Percentiles rank a stretch among this genome's conserved stretches.
These are phyloP conservation scores for Cercophora newfieldiana DNA, from an alignment of 495 filamentous ascomycete genomes.

Conservation along the genomic window DNA sequence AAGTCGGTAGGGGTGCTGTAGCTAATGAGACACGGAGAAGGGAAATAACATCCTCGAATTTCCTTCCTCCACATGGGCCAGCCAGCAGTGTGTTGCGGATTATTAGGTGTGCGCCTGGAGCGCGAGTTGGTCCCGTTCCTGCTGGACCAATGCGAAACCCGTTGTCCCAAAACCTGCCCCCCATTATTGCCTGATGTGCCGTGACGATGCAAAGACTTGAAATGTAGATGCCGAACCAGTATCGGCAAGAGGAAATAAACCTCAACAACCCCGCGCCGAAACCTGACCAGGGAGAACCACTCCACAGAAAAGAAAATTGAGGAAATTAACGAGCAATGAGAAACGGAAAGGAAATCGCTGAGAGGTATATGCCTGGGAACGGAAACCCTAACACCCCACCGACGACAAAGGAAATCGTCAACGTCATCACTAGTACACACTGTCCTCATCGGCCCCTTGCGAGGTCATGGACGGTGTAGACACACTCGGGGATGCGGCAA, in stretches of 20 bases:
- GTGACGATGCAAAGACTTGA: conserved; percentile 43
- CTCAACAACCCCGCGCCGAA: conserved; percentile 32
- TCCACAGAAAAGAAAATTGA: conserved; percentile 29
- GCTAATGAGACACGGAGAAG: conserved; percentile 52
- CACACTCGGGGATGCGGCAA: conserved; percentile 56
- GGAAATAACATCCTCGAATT: conserved; percentile 6
- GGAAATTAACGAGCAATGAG: conserved; percentile 33
- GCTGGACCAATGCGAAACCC: conserved; percentile 45
- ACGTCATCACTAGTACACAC: conserved; percentile 56
- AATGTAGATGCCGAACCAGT: conserved; percentile 30
- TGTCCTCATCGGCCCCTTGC: conserved; percentile 60
- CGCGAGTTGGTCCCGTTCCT: conserved; percentile 39
- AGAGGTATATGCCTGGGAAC: conserved; percentile 55
- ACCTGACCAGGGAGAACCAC: conserved; percentile 24
- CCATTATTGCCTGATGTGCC: conserved; percentile 46
- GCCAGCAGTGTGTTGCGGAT: conserved; percentile 52
- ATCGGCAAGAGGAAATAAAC: conserved; percentile 31
- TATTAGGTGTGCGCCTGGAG: conserved; percentile 51
- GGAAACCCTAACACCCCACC: conserved; percentile 32
- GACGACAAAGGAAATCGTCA: conserved; percentile 49
- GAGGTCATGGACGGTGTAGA: conserved; percentile 64
- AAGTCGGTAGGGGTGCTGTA: conserved; percentile 47
- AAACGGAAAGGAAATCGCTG: conserved; percentile 29
- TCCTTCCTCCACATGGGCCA: conserved; percentile 49
- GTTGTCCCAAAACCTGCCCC: conserved; percentile 45